phyloP scores from a whole-genome alignment of 805 yeast genomes.

The Yamadazyma takamatsuzukensis region DNA sequence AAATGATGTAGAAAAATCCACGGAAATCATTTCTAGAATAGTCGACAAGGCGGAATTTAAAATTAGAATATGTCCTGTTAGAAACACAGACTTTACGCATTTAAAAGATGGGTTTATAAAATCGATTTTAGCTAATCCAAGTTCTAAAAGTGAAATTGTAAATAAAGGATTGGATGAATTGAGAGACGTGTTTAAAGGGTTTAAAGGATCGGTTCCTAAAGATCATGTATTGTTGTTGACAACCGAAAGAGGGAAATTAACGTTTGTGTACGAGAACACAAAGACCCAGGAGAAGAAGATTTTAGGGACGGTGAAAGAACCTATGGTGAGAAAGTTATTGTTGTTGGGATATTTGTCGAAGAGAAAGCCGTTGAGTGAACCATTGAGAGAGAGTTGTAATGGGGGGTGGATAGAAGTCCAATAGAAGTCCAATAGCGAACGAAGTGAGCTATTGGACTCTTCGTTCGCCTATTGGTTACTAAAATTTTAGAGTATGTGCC shows the following conservation, averaged over 20 bases:
- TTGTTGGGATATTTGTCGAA: conserved; percentile 77
- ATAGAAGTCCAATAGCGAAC: too few relatives aligned
- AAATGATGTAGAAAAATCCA: conserved; percentile 46
- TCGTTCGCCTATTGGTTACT: too few relatives aligned
- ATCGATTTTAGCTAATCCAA: conserved; percentile 66
- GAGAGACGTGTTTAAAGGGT: conserved; percentile 52
- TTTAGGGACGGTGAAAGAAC: conserved; percentile 62
- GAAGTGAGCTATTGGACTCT: too few relatives aligned
- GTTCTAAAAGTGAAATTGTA: conserved; percentile 45
- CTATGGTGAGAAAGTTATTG: conserved; percentile 61
- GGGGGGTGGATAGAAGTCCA: conserved; percentile 24
- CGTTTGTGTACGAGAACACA: conserved; percentile 24
- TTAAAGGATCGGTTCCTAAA: conserved; percentile 71
- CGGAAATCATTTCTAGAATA: conserved; percentile 51
- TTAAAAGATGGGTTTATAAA: conserved; percentile 85
- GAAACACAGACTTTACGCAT: conserved; percentile 90
- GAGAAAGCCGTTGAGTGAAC: conserved; percentile 58
- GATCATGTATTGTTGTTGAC: conserved; percentile 63
- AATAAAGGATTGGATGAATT: conserved; percentile 65
- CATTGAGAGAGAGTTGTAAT: conserved; percentile 43
- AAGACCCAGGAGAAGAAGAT: conserved; percentile 16
- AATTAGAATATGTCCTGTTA: conserved; percentile 77
- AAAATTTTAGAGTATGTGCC: too few relatives aligned
- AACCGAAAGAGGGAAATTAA: conserved; percentile 28
- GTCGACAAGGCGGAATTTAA: conserved; percentile 60